Conservation (phyloP, 2,329 filamentous ascomycete genomes). For the Penicillium sp. region DNA sequence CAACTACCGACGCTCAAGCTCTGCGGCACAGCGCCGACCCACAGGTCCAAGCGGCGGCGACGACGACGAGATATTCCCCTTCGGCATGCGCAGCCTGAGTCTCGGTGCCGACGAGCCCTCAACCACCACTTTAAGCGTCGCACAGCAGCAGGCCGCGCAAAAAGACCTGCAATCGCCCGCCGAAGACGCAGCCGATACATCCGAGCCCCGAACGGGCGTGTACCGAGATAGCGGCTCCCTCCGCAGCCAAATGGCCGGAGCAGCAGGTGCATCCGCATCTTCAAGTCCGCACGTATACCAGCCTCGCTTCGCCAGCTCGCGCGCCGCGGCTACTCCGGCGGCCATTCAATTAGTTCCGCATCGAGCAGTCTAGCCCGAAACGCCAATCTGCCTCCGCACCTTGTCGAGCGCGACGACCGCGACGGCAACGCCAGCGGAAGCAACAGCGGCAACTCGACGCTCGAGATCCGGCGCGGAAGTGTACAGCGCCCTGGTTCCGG, state of each 20-base stretch:
- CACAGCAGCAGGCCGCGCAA: conserved; percentile 37
- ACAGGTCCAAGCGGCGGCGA: conserved; percentile 44
- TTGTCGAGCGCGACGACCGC: conserved; percentile 41
- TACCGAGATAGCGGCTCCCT: conserved; percentile 23
- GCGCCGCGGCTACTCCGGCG: conserved; percentile 40
- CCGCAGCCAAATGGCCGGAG: conserved; percentile 27
- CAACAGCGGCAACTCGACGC: conserved; percentile 39
- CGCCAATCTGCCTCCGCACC: conserved; percentile 31
- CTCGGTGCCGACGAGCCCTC: conserved; percentile 46
- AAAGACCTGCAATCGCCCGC: conserved; percentile 17
- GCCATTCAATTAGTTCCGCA: conserved; percentile 42
- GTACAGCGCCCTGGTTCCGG: conserved; percentile 37
- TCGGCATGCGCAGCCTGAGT: conserved; percentile 50
- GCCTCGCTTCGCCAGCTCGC: conserved; percentile 39
- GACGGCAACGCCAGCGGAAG: conserved; percentile 44
- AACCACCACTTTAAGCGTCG: conserved; percentile 32
- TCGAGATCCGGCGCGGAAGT: conserved; percentile 39
- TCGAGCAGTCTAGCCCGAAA: conserved; percentile 45
- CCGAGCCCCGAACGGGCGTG: conserved; percentile 14
- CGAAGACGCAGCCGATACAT: conserved; percentile 24
- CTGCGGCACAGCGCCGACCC: conserved; percentile 42
- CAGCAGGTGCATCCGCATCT: conserved; percentile 30
- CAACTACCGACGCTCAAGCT: conserved; percentile 48
- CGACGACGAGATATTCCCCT: conserved; percentile 48
- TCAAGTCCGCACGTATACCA: conserved; percentile 40